Base-by-base conservation (phyloP, 768 basidiomycete species). In the Crepidotus variabilis region DNA sequence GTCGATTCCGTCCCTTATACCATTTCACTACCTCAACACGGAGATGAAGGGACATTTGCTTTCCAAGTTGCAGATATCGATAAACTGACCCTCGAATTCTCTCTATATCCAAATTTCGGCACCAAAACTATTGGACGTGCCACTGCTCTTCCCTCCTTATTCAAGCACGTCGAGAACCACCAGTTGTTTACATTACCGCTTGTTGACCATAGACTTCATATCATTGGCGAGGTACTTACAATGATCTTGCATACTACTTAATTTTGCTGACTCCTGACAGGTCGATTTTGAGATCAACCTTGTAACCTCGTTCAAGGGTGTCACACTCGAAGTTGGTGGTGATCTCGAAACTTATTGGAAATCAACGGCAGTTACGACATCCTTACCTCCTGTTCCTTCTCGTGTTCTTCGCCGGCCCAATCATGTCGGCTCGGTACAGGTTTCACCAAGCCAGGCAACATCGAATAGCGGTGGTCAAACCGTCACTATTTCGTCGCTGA, bases 301-400 rank as follows among this genome's bases (percentile, higher is more conserved):
- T 56, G 85, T 96, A 59, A 88, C 86, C 8, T 90, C 94, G 0
- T 98, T 98, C 73, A 85, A 87, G 56, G 94, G 92, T 2, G 92
- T 94, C 50, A 93, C 93, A 56, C 79, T 98, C 11, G 92, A 95
- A 72, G 89, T 98, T 54, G 95, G 94, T 21, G 96, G 97, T 22
- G 86, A 91, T 51, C 83, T 98, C 24, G 95, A 98, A 74, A 99
- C 96, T 0, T 99, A 99, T 70, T 99, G 97, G 97, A 98, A 98
- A 73, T 95, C 94, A 2, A 84, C 87, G 18, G 76, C 76, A 28
- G 72, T 74, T 47, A 70, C 79, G 16, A 74, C 75, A 18, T 76
- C 82, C 13, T 67, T 77, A 33, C 67, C 67, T 11, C 71, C 67
- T 61, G 73, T 70, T 60, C 73, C 66, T 47, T 70, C 68, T 52